A percentile compares a stretch with the other conserved stretches of the same genome.
These are phyloP conservation scores for Aspergillus sojae DNA, from an alignment of 2,329 filamentous ascomycete genomes.

Conservation along the genomic window DNA sequence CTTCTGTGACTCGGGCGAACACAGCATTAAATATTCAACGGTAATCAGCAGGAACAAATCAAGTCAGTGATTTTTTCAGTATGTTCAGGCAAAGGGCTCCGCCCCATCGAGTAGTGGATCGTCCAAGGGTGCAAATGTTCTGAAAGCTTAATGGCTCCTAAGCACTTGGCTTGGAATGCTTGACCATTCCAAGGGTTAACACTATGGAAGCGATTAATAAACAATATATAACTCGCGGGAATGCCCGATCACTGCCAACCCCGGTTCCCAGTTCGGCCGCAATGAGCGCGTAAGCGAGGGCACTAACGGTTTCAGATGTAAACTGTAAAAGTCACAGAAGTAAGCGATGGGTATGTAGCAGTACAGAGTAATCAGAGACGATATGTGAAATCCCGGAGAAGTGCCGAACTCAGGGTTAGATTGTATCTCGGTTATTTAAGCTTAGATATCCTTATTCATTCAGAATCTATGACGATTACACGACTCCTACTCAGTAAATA, in stretches of 20 bases:
- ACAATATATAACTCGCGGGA: not conserved
- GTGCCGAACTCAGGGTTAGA: not conserved
- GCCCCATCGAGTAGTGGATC: not conserved
- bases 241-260: too few species aligned
- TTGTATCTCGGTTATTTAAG: constrained; percentile 36
- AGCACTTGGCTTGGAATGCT: not conserved
- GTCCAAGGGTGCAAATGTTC: too few species aligned
- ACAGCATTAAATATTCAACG: not conserved
- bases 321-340: too few species aligned
- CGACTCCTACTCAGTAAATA: constrained; percentile 71
- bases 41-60: not conserved
- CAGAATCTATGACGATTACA: constrained; percentile 63
- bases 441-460: constrained; percentile 54
- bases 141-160: too few species aligned
- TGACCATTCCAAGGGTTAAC: not conserved
- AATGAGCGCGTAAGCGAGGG: too few species aligned
- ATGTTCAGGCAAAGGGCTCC: not conserved
- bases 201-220: not conserved
- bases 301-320: too few species aligned
- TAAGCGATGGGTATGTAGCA: too few species aligned
- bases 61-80: not conserved
- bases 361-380: too few species aligned
- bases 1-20: not conserved
- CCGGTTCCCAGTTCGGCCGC: too few species aligned
- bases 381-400: too few species aligned